Conservation (phyloP, 140 eudicot genomes). For the Erigeron philadelphicus region DNA sequence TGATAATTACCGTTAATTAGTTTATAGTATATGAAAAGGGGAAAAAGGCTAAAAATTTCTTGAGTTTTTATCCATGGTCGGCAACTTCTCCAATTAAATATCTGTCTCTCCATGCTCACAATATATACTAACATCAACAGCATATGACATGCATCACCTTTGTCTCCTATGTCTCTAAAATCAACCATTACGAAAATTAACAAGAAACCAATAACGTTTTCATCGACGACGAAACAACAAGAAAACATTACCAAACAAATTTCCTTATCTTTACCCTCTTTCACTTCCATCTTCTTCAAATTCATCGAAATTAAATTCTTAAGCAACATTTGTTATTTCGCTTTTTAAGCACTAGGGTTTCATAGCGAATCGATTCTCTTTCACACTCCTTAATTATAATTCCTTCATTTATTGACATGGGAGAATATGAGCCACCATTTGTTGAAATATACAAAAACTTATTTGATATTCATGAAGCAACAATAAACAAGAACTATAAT, state of each 20-base stretch:
- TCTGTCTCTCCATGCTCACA: constrained; percentile 19
- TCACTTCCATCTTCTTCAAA: background rate
- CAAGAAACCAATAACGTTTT: constrained; percentile 39
- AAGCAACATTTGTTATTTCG: background rate
- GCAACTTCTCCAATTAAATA: constrained; percentile 21
- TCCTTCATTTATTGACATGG: constrained; percentile 30
- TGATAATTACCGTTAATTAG: background rate
- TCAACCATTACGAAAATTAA: constrained; percentile 17
- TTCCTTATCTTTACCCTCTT: constrained; percentile 16
- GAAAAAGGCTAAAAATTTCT: background rate
- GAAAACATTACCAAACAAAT: constrained; percentile 32
- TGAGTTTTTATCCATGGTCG: constrained; percentile 17
- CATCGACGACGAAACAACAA: constrained; percentile 44
- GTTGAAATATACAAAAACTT: constrained; percentile 43
- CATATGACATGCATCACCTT: constrained; percentile 41
- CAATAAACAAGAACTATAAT: background rate
- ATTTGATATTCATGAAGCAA: background rate
- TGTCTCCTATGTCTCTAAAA: constrained; percentile 27
- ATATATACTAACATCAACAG: constrained; percentile 11
- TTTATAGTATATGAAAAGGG: background rate
- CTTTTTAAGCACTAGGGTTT: constrained; percentile 1
- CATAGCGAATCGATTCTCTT: background rate
- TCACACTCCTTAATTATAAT: background rate
- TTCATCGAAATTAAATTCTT: background rate
- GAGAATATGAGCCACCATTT: constrained; percentile 62